phyloP scores from a whole-genome alignment of 805 yeast genomes.

The Saccharomyces paradoxus region DNA sequence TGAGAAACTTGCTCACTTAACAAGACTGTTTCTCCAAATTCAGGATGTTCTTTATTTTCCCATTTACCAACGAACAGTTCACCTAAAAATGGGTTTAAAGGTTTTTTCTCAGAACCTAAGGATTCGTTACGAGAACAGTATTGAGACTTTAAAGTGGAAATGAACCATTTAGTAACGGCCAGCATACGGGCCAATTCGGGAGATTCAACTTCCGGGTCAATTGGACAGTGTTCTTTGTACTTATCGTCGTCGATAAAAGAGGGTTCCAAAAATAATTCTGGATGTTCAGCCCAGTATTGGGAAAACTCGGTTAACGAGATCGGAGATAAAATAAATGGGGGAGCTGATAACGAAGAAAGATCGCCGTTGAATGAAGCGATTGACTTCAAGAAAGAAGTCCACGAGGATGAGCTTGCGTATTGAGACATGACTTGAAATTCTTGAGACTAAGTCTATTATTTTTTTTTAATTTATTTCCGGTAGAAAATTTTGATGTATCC shows the following conservation, averaged over 20 bases:
- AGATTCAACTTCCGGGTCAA: conserved; percentile 33
- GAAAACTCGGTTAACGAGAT: conserved; percentile 85
- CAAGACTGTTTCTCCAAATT: conserved; percentile 68
- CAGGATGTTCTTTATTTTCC: conserved; percentile 45
- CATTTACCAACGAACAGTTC: conserved; percentile 87
- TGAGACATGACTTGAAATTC: conserved; percentile 21
- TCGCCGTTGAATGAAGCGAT: conserved; percentile 93
- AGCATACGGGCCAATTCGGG: conserved; percentile 46
- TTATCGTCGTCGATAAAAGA: conserved; percentile 31
- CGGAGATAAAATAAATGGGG: conserved; percentile 91
- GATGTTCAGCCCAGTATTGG: conserved; percentile 93
- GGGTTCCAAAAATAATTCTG: conserved; percentile 74
- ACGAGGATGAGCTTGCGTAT: conserved; percentile 44
- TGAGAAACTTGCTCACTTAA: conserved; percentile 90
- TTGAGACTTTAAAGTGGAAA: conserved; percentile 83
- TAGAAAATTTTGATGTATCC: neutral
- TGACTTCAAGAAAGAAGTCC: conserved; percentile 89
- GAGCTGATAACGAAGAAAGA: conserved; percentile 88
- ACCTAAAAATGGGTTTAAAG: conserved; percentile 90
- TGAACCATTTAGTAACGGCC: conserved; percentile 82
- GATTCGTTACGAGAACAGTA: conserved; percentile 86
- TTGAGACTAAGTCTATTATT: neutral
- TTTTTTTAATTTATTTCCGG: neutral
- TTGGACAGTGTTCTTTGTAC: conserved; percentile 11
- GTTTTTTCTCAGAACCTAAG: conserved; percentile 90